Percentiles rank a stretch among this genome's conserved stretches.
Conservation (phyloP, 805 yeast species). For the Pichia exigua region DNA sequence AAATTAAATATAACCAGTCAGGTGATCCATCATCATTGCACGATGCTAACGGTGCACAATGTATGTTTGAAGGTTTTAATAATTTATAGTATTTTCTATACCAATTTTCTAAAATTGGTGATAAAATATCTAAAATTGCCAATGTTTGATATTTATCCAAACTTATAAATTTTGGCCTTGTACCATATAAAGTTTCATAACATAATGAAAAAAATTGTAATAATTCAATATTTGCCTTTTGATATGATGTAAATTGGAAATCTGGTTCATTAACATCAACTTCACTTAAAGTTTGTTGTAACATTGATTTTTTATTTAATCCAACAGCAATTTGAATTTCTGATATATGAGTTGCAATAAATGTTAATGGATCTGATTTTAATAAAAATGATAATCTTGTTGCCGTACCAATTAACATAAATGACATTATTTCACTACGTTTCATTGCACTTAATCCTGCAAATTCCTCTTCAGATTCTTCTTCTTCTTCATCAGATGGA, state of each 20-base stretch:
- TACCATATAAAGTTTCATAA: slow-evolving; percentile 74
- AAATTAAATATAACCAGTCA: slow-evolving; percentile 18
- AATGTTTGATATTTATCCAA: slow-evolving; percentile 57
- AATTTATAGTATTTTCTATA: slow-evolving; percentile 50
- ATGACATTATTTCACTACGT: slow-evolving; percentile 82
- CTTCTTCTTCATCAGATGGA: slow-evolving; percentile 19
- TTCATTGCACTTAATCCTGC: slow-evolving; percentile 82
- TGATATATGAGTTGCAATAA: slow-evolving; percentile 75
- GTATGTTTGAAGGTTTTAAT: slow-evolving; percentile 41
- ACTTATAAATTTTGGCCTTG: slow-evolving; percentile 44
- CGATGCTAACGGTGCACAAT: slow-evolving; percentile 18
- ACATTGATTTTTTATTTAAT: slow-evolving; percentile 69
- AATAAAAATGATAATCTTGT: slow-evolving; percentile 78
- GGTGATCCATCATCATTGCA: slow-evolving; percentile 7
- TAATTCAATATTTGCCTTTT: slow-evolving; percentile 73
- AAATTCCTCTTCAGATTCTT: slow-evolving; percentile 39
- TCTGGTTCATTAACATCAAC: slow-evolving; percentile 37
- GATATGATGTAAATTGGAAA: slow-evolving; percentile 50
- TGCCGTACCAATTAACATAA: slow-evolving; percentile 89
- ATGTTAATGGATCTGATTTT: slow-evolving; percentile 64
- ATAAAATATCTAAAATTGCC: slow-evolving; percentile 60
- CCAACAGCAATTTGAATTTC: slow-evolving; percentile 81
- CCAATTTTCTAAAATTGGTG: slow-evolving; percentile 79
- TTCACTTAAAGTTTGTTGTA: slow-evolving; percentile 64
- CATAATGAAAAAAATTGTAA: slow-evolving; percentile 74